Evolutionary conservation across 192 early-diverging fungal genomes (phyloP), one percentile per base, ranked within the genome.

Genomic region (Coemansia sp.): DNA sequence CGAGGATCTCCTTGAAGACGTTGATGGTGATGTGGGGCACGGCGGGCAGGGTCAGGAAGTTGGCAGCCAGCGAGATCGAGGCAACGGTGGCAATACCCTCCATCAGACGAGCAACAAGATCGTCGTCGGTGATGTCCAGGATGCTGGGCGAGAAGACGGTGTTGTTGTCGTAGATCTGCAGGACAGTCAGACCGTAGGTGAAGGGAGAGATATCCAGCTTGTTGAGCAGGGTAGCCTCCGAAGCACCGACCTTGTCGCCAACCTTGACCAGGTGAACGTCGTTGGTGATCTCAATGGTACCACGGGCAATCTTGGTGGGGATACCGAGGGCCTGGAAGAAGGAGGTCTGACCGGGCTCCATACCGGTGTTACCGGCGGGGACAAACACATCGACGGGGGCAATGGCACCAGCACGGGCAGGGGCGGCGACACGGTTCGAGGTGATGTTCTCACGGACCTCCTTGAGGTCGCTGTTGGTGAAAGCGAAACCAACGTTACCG

Each of bases 261-360:
- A 75, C 77, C 71, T 90, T 86, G 77, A 99, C 86, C 46, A 99
- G 78, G 69, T 90, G 85, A 57, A 97, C 91, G 56, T 99, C 92
- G 74, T 83, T 85, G 64, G 92, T 87, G 64, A 99, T 99, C 83
- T 99, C 97, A 87, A 99, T 97, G 77, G 93, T 95, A 94, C 97
- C 97, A 89, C 91, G 90, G 59, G 97, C 85, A 90, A 99, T 99
- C 93, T 99, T 99, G 89, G 97, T 99, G 48, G 97, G 94, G 78
- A 99, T 89, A 81, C 93, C 89, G 58, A 99, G 83, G 71, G 97
- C 94, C 84, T 99, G 97, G 92, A 99, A 99, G 91, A 99, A 99
- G 52, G 94, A 95, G 62, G 94, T 97, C 89, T 96, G 92, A 58
- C 94, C 94, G 77, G 97, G 97, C 78, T 97, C 94, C 92, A 97